phyloP scores from a whole-genome alignment of 345 rosid genomes.

The Heritiera littoralis region DNA sequence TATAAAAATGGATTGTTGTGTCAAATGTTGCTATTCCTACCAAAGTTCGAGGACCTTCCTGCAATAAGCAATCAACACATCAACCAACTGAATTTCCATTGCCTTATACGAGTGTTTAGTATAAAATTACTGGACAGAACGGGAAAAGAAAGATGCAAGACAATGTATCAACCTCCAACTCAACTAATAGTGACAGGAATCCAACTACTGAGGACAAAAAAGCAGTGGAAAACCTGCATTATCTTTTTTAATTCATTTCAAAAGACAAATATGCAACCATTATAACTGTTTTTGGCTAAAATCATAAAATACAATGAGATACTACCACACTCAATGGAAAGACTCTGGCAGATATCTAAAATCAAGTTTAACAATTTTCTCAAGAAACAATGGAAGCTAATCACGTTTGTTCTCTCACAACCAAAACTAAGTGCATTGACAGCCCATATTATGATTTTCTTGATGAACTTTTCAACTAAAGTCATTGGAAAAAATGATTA shows the following conservation, averaged over 20 bases:
- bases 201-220: not conserved
- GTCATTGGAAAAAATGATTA: not conserved
- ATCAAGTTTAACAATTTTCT: not conserved
- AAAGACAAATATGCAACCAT: not conserved
- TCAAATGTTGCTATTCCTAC: constrained; percentile 98
- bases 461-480: not conserved
- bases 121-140: no score
- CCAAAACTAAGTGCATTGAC: not conserved
- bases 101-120: not conserved
- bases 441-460: not conserved
- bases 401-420: not conserved
- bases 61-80: constrained; percentile 32
- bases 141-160: not conserved
- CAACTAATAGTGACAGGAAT: not conserved
- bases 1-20: constrained; percentile 91
- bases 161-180: not conserved
- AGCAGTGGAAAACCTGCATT: not conserved
- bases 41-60: constrained; percentile 98
- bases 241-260: not conserved
- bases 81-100: not conserved
- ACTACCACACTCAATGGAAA: not conserved
- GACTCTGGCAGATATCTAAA: not conserved
- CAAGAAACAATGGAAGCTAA: not conserved
- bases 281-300: not conserved
- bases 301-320: not conserved